These are phyloP conservation scores for Candolleomyces efflorescens DNA, from an alignment of 768 basidiomycete species.

Conservation along the genomic window DNA sequence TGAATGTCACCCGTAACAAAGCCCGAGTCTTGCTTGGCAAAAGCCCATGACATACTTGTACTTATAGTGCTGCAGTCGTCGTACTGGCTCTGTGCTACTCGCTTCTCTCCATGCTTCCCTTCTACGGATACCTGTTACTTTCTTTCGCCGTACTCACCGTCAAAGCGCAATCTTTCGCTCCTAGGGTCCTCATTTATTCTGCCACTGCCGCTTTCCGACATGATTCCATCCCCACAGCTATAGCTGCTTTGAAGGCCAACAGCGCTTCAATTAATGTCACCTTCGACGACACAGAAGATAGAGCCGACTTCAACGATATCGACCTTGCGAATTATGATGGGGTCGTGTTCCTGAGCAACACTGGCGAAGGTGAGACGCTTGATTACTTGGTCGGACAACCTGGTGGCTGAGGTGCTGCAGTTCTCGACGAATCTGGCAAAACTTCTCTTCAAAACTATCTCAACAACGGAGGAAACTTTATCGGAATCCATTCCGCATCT, in stretches of 20 bases:
- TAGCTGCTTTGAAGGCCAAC: slow-evolving; percentile 46
- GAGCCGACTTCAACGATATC: slow-evolving; percentile 47
- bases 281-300: slow-evolving; percentile 67
- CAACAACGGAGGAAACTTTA: slow-evolving; percentile 65
- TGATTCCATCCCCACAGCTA: slow-evolving; percentile 72
- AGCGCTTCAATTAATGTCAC: slow-evolving; percentile 42
- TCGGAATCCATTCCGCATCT: slow-evolving; percentile 64
- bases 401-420: slow-evolving; percentile 22
- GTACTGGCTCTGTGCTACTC: too few species aligned
- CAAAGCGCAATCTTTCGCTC: slow-evolving; percentile 14
- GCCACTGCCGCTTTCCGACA: slow-evolving; percentile 63
- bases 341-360: slow-evolving; percentile 64
- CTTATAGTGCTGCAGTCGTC: too few species aligned
- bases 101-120: not conserved
- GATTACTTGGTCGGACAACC: too few species aligned
- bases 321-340: slow-evolving; percentile 57
- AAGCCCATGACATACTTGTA: too few species aligned
- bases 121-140: not conserved
- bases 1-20: too few species aligned
- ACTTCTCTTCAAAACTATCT: slow-evolving; percentile 61
- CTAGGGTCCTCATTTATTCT: slow-evolving; percentile 57
- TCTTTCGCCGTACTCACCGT: slow-evolving; percentile 3
- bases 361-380: slow-evolving; percentile 52
- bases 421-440: slow-evolving; percentile 57
- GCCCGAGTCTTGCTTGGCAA: too few species aligned